Base-by-base conservation (phyloP, 306 rosid genomes). In the Rosa multiflora region DNA sequence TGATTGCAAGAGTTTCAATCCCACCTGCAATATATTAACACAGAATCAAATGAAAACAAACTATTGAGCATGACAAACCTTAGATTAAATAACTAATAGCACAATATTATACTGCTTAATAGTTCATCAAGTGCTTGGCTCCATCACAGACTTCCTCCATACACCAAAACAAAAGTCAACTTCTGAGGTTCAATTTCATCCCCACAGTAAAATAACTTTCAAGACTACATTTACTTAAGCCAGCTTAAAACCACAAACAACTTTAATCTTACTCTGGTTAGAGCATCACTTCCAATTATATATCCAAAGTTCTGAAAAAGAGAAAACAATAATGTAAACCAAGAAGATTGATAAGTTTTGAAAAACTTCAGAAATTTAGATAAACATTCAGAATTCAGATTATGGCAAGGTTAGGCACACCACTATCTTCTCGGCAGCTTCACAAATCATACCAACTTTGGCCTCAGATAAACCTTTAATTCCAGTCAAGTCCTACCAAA, bases 341-440 rank as follows among this genome's bases (percentile, higher is more conserved):
- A 35, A 70, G 21, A 62, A 12, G 48, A 32, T 3, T 32, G 37
- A 32, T 32, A 70, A 79, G 74, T 72, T 59, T 26, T 0, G 17
- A 47, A 15, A 61, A n/a, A 17, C 7, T 15, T 17, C 21, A 58
- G 7, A 49, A 18, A 23, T 46, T 5, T 42, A 39, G 44, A 51
- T 39, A 3, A 74, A 17, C 73, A 29, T 58, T 55, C 46, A 29
- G 56, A 29, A 52, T 74, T 55, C 46, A 29, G 56, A 77, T 82
- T 68, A 78, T 67, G 47, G 49, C 67, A 20, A 64, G 75, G 78
- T 49, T 42, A 39, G 81, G 71, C 52, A 77, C 87, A 92, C 97
- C 93, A 92, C 98, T 58, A 92, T 74, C 90, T 94, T 92, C 88
- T 94, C 97, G 8, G 97, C 97, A 59, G 98, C 98, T 88, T 94